phyloP scores from a whole-genome alignment of 2,329 filamentous ascomycete species.

The Nemania abortiva region DNA sequence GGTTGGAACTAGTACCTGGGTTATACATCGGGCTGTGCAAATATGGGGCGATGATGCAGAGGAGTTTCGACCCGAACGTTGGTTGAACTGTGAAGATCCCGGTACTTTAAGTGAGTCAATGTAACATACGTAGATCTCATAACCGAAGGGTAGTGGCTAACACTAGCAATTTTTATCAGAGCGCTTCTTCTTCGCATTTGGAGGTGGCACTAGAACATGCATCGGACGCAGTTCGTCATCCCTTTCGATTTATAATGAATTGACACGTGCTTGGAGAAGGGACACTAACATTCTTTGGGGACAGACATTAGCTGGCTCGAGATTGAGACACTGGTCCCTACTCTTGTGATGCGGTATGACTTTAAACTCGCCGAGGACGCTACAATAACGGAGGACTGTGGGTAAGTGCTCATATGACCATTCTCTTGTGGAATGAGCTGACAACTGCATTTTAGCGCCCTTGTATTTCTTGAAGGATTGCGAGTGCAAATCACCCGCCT shows the following conservation, averaged over 20 bases:
- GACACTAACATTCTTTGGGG: conserved; percentile 1
- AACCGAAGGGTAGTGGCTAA: neutral
- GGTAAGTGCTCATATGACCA: conserved; percentile 18
- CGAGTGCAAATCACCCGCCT: conserved; percentile 20
- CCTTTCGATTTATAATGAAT: neutral
- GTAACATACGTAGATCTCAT: neutral
- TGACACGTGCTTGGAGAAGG: neutral
- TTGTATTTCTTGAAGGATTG: conserved; percentile 28
- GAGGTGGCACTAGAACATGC: conserved; percentile 37
- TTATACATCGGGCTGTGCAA: conserved; percentile 26
- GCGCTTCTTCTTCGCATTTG: conserved; percentile 37
- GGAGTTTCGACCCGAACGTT: conserved; percentile 35
- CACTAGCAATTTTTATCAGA: conserved; percentile 4
- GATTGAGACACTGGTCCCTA: conserved; percentile 32
- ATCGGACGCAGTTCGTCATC: conserved; percentile 34
- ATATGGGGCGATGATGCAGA: conserved; percentile 34
- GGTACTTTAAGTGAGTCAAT: conserved; percentile 24
- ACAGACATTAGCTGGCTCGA: conserved; percentile 39
- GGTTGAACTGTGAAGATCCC: conserved; percentile 26
- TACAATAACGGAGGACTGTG: conserved; percentile 20
- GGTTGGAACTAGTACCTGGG: conserved; percentile 34
- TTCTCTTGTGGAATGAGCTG: neutral
- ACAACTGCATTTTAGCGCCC: conserved; percentile 11
- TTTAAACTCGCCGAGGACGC: conserved; percentile 30
- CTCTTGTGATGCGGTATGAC: conserved; percentile 36